These are phyloP conservation scores for Sporisorium graminicola DNA, from an alignment of 1,284 basidiomycete genomes.

Conservation along the genomic window DNA sequence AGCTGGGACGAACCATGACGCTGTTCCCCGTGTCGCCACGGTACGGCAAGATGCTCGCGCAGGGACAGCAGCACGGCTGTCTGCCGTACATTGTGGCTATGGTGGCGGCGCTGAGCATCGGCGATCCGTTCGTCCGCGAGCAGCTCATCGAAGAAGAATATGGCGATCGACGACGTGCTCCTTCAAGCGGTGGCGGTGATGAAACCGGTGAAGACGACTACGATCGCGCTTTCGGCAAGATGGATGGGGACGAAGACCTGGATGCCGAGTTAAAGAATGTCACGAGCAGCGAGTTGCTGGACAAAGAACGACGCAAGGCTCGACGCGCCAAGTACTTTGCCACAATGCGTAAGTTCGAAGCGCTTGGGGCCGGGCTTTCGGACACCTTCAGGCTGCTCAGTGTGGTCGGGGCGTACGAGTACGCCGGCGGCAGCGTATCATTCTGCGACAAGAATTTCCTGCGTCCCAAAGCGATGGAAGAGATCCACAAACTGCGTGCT, in stretches of 20 bases:
- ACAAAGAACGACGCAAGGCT: slow-evolving; percentile 75
- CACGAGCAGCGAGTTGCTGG: slow-evolving; percentile 74
- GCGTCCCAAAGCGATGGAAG: slow-evolving; percentile 96
- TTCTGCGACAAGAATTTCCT: slow-evolving; percentile 94
- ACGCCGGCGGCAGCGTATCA: slow-evolving; percentile 78
- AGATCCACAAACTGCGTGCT: slow-evolving; percentile 94
- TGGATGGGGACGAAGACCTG: slow-evolving; percentile 72
- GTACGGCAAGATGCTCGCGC: slow-evolving; percentile 93
- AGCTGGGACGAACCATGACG: slow-evolving; percentile 90
- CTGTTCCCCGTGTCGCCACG: slow-evolving; percentile 92
- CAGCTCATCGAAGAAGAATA: slow-evolving; percentile 73
- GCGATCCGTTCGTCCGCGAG: slow-evolving; percentile 94
- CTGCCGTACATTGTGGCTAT: slow-evolving; percentile 91
- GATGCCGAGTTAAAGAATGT: slow-evolving; percentile 72
- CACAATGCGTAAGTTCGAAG: slow-evolving; percentile 77
- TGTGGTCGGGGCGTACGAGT: slow-evolving; percentile 95
- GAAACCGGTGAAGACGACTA: slow-evolving; percentile 74
- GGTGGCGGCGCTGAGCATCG: slow-evolving; percentile 91
- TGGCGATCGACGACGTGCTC: slow-evolving; percentile 63
- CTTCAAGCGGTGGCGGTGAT: slow-evolving; percentile 71
- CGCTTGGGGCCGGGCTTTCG: slow-evolving; percentile 85
- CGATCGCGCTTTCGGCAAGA: slow-evolving; percentile 64
- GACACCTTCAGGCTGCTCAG: slow-evolving; percentile 90
- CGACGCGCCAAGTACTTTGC: slow-evolving; percentile 76
- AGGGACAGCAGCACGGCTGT: slow-evolving; percentile 90